Evolutionary conservation across 78 protist species (phyloP).

Genomic region (Dictyostelium citrinum): DNA sequence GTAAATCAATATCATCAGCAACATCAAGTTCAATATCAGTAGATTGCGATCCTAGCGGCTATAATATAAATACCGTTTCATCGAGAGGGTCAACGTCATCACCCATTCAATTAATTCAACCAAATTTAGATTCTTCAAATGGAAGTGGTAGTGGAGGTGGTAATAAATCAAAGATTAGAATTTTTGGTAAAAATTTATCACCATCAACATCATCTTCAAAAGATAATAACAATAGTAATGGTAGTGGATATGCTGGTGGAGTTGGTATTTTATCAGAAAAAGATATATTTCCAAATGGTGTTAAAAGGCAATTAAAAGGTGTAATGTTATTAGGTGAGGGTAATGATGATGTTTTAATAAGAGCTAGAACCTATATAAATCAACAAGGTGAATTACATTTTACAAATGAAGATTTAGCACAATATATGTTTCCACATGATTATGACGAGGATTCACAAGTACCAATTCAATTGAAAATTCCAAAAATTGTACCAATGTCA

Average conservation of each 20-base stretch:
- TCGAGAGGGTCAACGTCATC: not conserved
- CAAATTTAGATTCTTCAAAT: not conserved
- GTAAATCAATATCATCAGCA: not conserved
- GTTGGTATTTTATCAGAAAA: conserved; percentile 13
- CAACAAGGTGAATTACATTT: conserved; percentile 49
- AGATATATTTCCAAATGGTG: conserved; percentile 45
- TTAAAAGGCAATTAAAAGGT: conserved; percentile 41
- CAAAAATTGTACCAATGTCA: conserved; percentile 6
- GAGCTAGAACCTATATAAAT: conserved; percentile 58
- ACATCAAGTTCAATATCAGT: not conserved
- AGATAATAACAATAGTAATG: not conserved
- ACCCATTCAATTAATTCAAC: not conserved
- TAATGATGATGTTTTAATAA: conserved; percentile 47
- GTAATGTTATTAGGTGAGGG: conserved; percentile 67
- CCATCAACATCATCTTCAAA: not conserved
- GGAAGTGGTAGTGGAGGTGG: not conserved
- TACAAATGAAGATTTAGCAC: conserved; percentile 47
- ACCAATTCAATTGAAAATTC: not conserved
- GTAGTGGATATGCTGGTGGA: not conserved
- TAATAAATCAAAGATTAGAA: not conserved
- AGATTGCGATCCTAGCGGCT: not conserved
- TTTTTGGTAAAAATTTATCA: not conserved
- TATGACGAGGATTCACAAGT: not conserved
- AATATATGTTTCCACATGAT: conserved; percentile 37
- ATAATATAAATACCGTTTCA: not conserved